These are phyloP conservation scores for Saccharum spontaneum DNA, from an alignment of 176 grass and related monocot species.

Conservation along the genomic window DNA sequence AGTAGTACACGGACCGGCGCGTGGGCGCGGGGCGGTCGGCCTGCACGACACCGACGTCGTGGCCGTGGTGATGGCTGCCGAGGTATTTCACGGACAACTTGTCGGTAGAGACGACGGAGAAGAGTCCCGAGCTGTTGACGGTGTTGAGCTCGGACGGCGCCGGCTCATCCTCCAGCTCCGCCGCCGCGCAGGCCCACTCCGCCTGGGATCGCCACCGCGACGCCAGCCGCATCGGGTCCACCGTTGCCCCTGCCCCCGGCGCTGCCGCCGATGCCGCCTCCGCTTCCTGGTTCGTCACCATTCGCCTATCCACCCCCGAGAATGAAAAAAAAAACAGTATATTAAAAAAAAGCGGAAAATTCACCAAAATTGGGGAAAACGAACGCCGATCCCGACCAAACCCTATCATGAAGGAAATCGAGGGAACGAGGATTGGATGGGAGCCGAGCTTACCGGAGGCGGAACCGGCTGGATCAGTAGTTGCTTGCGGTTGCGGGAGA, in stretches of 20 bases:
- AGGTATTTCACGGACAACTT: slow-evolving; percentile 80
- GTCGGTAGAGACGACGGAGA: slow-evolving; percentile 77
- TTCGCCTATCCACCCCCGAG: slow-evolving; percentile 21
- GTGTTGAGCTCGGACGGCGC: slow-evolving; percentile 88
- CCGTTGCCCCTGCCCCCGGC: not conserved
- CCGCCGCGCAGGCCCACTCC: slow-evolving; percentile 54
- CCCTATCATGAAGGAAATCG: slow-evolving; percentile 3
- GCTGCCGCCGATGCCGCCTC: slow-evolving; percentile 13
- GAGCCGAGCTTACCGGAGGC: slow-evolving; percentile 30
- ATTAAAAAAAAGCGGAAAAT: not conserved
- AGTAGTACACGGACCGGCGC: slow-evolving; percentile 70
- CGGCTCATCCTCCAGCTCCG: slow-evolving; percentile 66
- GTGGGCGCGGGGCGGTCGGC: slow-evolving; percentile 74
- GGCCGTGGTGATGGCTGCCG: slow-evolving; percentile 55
- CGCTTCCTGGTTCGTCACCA: slow-evolving; percentile 52
- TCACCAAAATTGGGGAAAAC: not conserved
- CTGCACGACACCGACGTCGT: slow-evolving; percentile 95
- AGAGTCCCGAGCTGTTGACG: slow-evolving; percentile 87
- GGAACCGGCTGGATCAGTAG: slow-evolving; percentile 18
- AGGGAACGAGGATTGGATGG: not conserved
- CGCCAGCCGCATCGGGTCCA: slow-evolving; percentile 63
- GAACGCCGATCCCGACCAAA: slow-evolving; percentile 12
- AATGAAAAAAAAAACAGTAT: not conserved
- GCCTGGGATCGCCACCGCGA: slow-evolving; percentile 63
- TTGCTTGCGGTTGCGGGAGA: slow-evolving; percentile 2